Conservation (phyloP, 2,329 filamentous ascomycete species). For the Nothopassalora personata region DNA sequence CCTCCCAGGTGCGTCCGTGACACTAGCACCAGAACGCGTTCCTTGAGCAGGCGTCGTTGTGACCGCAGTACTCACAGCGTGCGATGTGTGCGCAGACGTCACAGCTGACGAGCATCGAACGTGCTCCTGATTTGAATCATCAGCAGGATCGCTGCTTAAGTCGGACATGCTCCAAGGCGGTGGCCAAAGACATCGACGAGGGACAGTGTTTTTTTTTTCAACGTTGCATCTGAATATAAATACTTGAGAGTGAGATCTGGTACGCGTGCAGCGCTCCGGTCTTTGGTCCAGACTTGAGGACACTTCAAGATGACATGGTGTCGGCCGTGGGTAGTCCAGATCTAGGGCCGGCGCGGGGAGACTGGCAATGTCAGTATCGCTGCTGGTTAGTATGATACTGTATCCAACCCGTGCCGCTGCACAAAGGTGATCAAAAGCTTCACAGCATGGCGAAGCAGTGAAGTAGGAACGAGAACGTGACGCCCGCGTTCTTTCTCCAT, state of each 20-base stretch:
- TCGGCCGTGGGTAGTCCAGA: background rate
- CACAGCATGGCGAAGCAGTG: background rate
- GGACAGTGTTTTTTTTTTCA: background rate
- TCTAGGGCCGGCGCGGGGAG: background rate
- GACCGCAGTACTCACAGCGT: background rate
- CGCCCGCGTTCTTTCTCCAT: background rate
- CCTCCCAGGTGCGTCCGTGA: background rate
- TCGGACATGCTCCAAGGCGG: conserved; percentile 1
- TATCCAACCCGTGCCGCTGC: conserved; percentile 1
- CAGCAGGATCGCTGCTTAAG: background rate
- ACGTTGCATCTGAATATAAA: background rate
- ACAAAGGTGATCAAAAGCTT: background rate
- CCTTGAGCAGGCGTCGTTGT: background rate
- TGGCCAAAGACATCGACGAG: background rate
- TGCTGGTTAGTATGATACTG: background rate
- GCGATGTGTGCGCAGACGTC: background rate
- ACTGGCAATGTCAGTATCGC: background rate
- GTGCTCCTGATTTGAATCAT: background rate
- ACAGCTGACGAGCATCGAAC: background rate
- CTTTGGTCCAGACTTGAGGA: background rate
- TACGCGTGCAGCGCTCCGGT: background rate
- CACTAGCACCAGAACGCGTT: background rate
- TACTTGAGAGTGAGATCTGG: background rate
- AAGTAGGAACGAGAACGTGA: background rate
- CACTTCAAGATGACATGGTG: background rate